A percentile compares a stretch with the other conserved stretches of the same genome.
These are phyloP conservation scores for Plasmodium cynomolgi DNA, from an alignment of 169 alveolate genomes.

Conservation along the genomic window DNA sequence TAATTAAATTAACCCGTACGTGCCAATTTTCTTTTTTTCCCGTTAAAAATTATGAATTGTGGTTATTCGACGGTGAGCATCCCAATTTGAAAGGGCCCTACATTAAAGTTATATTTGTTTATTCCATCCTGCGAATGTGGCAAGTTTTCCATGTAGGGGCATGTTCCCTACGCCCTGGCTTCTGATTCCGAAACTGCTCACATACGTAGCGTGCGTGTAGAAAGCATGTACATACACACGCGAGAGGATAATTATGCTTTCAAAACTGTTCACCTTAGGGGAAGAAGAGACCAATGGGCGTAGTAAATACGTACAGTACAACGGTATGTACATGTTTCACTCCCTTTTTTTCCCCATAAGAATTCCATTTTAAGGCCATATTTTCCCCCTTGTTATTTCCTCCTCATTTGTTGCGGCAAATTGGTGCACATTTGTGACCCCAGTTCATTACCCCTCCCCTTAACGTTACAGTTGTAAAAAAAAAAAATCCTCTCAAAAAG, in stretches of 20 bases:
- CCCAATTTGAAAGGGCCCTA: not conserved
- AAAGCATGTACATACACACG: slow-evolving; percentile 1
- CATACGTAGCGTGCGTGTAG: not conserved
- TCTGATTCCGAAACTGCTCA: not conserved
- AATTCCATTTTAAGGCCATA: not conserved
- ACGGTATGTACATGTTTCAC: not conserved
- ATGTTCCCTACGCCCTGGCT: not conserved
- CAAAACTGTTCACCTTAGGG: not conserved
- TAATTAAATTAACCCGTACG: not conserved
- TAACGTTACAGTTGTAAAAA: slow-evolving; percentile 1
- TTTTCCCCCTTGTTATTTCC: not conserved
- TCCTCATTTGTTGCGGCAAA: not conserved
- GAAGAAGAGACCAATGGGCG: not conserved
- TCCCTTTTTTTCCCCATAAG: not conserved
- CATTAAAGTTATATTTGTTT: not conserved
- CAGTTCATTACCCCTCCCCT: not conserved
- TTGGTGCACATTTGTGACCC: not conserved
- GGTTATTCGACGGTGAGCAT: not conserved
- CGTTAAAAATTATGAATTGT: not conserved
- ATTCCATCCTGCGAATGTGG: not conserved
- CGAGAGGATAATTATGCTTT: not conserved
- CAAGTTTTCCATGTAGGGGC: not conserved
- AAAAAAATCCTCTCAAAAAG: not conserved
- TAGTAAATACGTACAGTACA: not conserved
- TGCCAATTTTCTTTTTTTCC: not conserved